phyloP scores from a whole-genome alignment of 2,329 filamentous ascomycete genomes.

The Penicillium hordei region DNA sequence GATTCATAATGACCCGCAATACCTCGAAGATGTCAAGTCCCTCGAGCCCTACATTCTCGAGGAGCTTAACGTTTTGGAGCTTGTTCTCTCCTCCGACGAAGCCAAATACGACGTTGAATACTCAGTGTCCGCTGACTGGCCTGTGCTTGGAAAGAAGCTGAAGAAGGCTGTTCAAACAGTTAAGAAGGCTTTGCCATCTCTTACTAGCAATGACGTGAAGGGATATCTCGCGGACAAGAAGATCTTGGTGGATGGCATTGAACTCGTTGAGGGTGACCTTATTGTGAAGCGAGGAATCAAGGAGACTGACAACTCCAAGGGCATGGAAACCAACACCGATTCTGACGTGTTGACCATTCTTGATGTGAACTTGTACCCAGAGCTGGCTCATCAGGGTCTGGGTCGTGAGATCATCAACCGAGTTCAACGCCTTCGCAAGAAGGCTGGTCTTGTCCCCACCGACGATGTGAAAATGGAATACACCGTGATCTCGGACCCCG shows the following conservation, averaged over 20 bases:
- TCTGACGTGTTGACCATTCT: conserved; percentile 88
- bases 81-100: conserved; percentile 83
- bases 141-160: conserved; percentile 90
- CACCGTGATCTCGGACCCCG: conserved; percentile 73
- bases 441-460: conserved; percentile 83
- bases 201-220: conserved; percentile 80
- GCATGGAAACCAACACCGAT: conserved; percentile 83
- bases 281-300: conserved; percentile 77
- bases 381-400: conserved; percentile 83
- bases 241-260: conserved; percentile 82
- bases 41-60: conserved; percentile 86
- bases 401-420: conserved; percentile 91
- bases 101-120: conserved; percentile 90
- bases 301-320: conserved; percentile 67
- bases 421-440: conserved; percentile 89
- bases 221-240: conserved; percentile 70
- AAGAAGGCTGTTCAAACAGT: conserved; percentile 92
- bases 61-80: conserved; percentile 84
- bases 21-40: conserved; percentile 81
- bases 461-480: conserved; percentile 98
- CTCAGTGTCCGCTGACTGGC: conserved; percentile 87
- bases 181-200: conserved; percentile 79
- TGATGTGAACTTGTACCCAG: conserved; percentile 77
- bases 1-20: conserved; percentile 78
- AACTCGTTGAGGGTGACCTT: conserved; percentile 77